These are phyloP conservation scores for Epichloe brachyelytri DNA, from an alignment of 2,329 filamentous ascomycete species.

Conservation along the genomic window DNA sequence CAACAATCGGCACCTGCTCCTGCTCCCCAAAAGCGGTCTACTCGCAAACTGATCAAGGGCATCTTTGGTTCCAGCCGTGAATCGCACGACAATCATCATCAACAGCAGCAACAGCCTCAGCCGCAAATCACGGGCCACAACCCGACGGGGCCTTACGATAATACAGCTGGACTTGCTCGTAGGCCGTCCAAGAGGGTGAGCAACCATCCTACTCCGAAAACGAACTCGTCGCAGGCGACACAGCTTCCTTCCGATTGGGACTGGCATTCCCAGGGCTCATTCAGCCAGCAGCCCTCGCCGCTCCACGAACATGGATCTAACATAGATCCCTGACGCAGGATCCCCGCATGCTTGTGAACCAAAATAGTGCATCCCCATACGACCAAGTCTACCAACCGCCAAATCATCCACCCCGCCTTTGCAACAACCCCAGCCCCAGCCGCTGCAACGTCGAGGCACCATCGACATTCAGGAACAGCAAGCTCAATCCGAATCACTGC, in stretches of 20 bases:
- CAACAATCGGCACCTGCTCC: constrained; percentile 20
- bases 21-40: constrained; percentile 32
- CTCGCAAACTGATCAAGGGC: constrained; percentile 41
- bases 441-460: constrained; percentile 12
- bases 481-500: constrained; percentile 11
- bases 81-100: constrained; percentile 12
- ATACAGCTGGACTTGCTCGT: constrained; percentile 34
- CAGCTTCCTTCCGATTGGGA: constrained; percentile 9
- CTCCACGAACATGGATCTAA: constrained; percentile 30
- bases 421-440: constrained; percentile 13
- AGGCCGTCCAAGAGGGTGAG: constrained; percentile 45
- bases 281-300: constrained; percentile 22
- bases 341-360: constrained; percentile 18
- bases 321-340: constrained; percentile 27
- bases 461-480: constrained; percentile 22
- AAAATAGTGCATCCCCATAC: constrained; percentile 33
- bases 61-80: constrained; percentile 30
- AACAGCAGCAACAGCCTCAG: constrained; percentile 4
- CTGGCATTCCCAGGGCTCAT: constrained; percentile 11
- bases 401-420: constrained; percentile 10
- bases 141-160: constrained; percentile 31
- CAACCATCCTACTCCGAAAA: constrained; percentile 32
- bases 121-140: constrained; percentile 8
- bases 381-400: constrained; percentile 30
- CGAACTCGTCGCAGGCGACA: constrained; percentile 19